Evolutionary conservation across 805 yeast genomes (phyloP), one percentile per base, ranked within the genome.

Genomic region (Starmerella geochares): DNA sequence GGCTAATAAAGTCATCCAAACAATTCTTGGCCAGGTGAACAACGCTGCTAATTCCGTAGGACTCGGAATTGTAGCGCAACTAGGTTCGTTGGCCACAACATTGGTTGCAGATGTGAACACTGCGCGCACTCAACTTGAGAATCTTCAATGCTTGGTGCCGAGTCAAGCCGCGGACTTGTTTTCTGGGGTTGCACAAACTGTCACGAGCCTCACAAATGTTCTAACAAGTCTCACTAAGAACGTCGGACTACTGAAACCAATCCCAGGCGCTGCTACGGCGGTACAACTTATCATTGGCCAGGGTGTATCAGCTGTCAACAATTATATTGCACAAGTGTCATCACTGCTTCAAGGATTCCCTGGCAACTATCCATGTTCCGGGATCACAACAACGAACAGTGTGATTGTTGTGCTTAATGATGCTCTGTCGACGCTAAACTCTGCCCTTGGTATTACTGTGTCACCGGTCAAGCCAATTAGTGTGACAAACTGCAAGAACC

Each of bases 401-500:
- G 33, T 23, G 4, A 17, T 40, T n/a, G 6, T 23, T 1, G 10
- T 13, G 7, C 33, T 40, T 8, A 40, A 40, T 27, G 33, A 40
- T 17, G 44, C 33, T 3, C 13, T 40, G n/a, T 25, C 11, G 3
- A 19, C 24, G 1, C 23, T 40, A n/a, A 27, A 40, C 33, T n/a
- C 33, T 3, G 33, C 33, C 9, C 23, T 40, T 4, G 27, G 27
- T 4, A 25, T 25, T 8, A 3, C 14, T 19, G 25, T 40, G 3
- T 21, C 23, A 1, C 23, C 33, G 6, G 24, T 40, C n/a, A 27
- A 17, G 3, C n/a, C n/a, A 10, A 16, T 40, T 27, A 4, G 8
- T n/a, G 44, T 40, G 13, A 40, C 32, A 4, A 40, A 40, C 24
- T 40, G 44, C 23, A 21, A 13, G 16, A 40, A 40, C 16, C 44